A percentile compares a stretch with the other conserved stretches of the same genome.
Evolutionary conservation across 768 basidiomycete species (phyloP).

Genomic region (Lactarius akahatsu): DNA sequence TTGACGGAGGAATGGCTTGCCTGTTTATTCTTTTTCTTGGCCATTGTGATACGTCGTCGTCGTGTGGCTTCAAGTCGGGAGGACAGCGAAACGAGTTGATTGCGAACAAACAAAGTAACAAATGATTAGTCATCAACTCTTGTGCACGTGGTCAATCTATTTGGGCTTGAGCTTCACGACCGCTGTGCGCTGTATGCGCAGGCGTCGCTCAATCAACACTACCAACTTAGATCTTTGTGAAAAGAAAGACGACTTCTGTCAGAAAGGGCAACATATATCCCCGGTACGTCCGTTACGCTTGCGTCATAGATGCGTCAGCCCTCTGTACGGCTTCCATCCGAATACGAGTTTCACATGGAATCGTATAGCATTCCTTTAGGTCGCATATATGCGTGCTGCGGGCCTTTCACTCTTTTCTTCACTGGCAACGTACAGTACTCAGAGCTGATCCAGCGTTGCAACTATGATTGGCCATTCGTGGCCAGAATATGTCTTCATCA

Average conservation of each 20-base stretch:
- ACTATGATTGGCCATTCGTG: slow-evolving; percentile 37
- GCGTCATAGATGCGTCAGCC: too few relatives aligned
- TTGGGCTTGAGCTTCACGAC: neutral
- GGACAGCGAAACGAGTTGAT: neutral
- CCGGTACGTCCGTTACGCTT: neutral
- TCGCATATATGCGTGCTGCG: neutral
- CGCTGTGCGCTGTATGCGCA: neutral
- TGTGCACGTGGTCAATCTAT: neutral
- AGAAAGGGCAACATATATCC: neutral
- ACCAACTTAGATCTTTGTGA: neutral
- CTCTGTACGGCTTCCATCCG: slow-evolving; percentile 1
- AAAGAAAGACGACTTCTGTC: neutral
- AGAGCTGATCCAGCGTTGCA: neutral
- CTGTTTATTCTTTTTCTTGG: slow-evolving; percentile 58
- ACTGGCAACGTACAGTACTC: neutral
- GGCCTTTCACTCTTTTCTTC: neutral
- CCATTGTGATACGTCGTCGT: slow-evolving; percentile 37
- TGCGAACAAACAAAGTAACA: slow-evolving; percentile 6
- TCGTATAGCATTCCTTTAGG: neutral
- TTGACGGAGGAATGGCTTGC: slow-evolving; percentile 31
- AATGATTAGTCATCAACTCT: slow-evolving; percentile 8
- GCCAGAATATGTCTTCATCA: slow-evolving; percentile 56
- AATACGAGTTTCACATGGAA: slow-evolving; percentile 21
- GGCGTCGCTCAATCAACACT: neutral
- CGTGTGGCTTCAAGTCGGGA: neutral